Evolutionary conservation across 805 yeast species (phyloP), one percentile per base, ranked within the genome.

Genomic region (Blastobotrys parvus): DNA sequence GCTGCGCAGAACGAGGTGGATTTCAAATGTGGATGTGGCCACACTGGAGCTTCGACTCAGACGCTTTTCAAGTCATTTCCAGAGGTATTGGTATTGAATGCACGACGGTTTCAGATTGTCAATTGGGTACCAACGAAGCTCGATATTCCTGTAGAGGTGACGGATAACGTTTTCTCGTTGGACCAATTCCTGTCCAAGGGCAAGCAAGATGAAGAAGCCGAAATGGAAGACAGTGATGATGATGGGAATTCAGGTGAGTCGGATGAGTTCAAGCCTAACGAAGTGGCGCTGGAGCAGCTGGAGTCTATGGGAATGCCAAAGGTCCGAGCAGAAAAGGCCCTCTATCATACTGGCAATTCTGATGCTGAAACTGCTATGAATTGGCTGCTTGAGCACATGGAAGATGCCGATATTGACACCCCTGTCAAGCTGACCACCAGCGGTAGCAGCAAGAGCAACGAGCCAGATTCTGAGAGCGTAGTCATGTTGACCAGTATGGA

Each of bases 51-150:
- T 1, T 62, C 66, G 0, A 74, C 74, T 43, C 56, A 65, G 2
- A 62, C 67, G 21, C 72, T 74, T 2, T 74, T 88, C 52, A 69
- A 67, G 46, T 68, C 85, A 0, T 80, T 67, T 50, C 98, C 98
- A 0, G 65, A 77, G n/a, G 71, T 74, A 8, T 65, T 92, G 22
- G 74, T 85, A 3, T 67, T 86, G 0, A 80, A 80, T 48, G 84
- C 87, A 2, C 81, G 86, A 48, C 71, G 97, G 55, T 86, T 90
- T 44, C 78, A 81, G 49, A 64, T 94, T 30, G 83, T 80, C 35
- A 86, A 87, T 56, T 92, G 97, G 97, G 82, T 79, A 1, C 97
- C 97, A 0, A 69, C 76, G 0, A 92, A 92, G 59, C 70, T 84
- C 0, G 82, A 78, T 47, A 84, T 81, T 3, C 94, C 94, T 2